Evolutionary conservation across 176 grass and related monocot species (phyloP), one percentile per base, ranked within the genome.

Genomic region (Pontederia paniculata): DNA sequence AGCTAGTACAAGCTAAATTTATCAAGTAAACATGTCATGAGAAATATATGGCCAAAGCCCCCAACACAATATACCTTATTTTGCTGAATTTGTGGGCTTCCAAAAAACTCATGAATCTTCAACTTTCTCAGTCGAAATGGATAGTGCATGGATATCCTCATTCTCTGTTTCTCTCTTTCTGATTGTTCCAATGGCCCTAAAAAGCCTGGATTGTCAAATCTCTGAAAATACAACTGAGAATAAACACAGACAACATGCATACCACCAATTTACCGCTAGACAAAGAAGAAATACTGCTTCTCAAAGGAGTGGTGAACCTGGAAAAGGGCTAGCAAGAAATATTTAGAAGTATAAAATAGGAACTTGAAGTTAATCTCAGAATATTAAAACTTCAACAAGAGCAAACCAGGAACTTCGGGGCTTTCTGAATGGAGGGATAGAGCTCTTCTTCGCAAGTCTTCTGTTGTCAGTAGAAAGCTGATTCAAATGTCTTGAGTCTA

Each of bases 261-360:
- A 65, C 66, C 66, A 81, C 50, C 19, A 19, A 50, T 75, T 88
- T 89, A 89, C 85, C 85, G 74, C 73, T 50, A 64, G 77, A 56
- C 21, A 58, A 58, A 21, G 60, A 65, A 48, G 64, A 64, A 37
- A 53, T 70, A 42, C 56, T 77, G 50, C 17, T 74, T 54, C 76
- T 97, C 67, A 87, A 90, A 76, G 91, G 91, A 45, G 86, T 45
- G 44, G 60, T 65, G 60, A 97, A 97, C 79, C 91, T 97, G 71
- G 17, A 71, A 53, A 58, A 87, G 63, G 70, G 62, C 60, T 63
- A 96, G 52, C 64, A 86, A 75, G 45, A 67, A 55, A 15, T 45
- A 63, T 60, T 86, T 54, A 84, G 59, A 84, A 68, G 20, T 44
- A 87, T 55, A 65, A 57, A 8, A 87, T 74, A 44, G 62, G 67